Evolutionary conservation across 192 early-diverging fungal genomes (phyloP), one percentile per base, ranked within the genome.

Genomic region (Martensiomyces pterosporus): DNA sequence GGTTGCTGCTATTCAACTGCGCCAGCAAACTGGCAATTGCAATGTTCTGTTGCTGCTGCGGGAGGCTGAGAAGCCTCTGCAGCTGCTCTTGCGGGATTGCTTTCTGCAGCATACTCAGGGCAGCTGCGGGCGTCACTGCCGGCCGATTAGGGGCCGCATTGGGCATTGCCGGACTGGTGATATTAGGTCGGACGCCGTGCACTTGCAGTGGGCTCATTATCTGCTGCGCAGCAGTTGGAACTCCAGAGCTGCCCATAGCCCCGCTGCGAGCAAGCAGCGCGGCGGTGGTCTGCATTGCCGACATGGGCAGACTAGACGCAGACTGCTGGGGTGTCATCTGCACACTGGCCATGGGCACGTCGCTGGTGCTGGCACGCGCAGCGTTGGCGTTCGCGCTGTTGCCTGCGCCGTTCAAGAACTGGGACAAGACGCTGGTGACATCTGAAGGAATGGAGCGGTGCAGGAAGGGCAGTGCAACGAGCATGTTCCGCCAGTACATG

Each of bases 121-220:
- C n/a, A n/a, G n/a, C 29, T 32, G 29, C 29, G 6, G 29, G 29
- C 2, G 44, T 21, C 0, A 27, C 14, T 21, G 50, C 51, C 8
- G 57, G n/a, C 23, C 61, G 50, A 38, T 7, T 45, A 3, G 60
- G 36, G 1, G 37, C 21, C 21, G 48, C 43, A 17, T 41, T 49
- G 37, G 18, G 9, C 15, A 55, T 45, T 9, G 47, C 51, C 1
- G 67, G 67, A 35, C 60, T 70, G 24, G 55, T 40, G 15, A 57
- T 26, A 4, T 33, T 43, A 1, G 67, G 67, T 15, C 60, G 60
- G 19, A 45, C 60, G 0, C 53, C 55, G 27, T 36, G 43, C n/a
- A 43, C 45, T 36, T 70, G 67, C 52, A 48, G 55, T 8, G 67
- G 60, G 24, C 67, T 70, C 55, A 70, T 46, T 9, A 70, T 59